Conservation (phyloP, 306 rosid species). For the Citrullus amarus region DNA sequence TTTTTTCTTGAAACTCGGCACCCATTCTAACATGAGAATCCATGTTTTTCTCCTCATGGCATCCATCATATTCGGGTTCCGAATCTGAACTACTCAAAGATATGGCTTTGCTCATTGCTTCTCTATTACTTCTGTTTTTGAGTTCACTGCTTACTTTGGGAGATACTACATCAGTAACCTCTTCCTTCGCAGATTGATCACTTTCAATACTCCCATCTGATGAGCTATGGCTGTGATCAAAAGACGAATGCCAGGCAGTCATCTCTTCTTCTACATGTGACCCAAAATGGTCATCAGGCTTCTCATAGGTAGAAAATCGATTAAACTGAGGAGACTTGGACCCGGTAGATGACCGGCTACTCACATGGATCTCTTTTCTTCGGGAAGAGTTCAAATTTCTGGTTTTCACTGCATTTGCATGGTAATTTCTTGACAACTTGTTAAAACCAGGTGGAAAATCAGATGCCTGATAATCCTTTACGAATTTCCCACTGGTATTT, state of each 20-base stretch:
- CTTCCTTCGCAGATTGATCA: conserved; percentile 17
- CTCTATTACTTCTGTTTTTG: conserved; percentile 13
- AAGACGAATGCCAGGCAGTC: conserved; percentile 15
- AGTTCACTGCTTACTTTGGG: conserved; percentile 12
- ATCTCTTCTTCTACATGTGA: conserved; percentile 14
- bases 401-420: conserved; percentile 10
- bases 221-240: conserved; percentile 16
- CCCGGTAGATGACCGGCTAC: conserved; percentile 12
- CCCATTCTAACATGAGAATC: conserved; percentile 11
- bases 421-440: conserved; percentile 15
- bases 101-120: conserved; percentile 15
- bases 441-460: conserved; percentile 8
- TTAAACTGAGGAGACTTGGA: conserved; percentile 8
- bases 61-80: neutral
- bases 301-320: conserved; percentile 8
- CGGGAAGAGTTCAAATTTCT: conserved; percentile 14
- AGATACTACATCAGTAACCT: conserved; percentile 13
- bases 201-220: conserved; percentile 19
- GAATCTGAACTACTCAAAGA: conserved; percentile 20
- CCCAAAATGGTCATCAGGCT: conserved; percentile 12
- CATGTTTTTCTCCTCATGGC: conserved; percentile 9
- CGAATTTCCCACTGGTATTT: conserved; percentile 4
- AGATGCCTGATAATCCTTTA: conserved; percentile 6
- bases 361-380: conserved; percentile 9
- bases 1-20: conserved; percentile 11